Conservation (phyloP, 2,329 filamentous ascomycete species). For the Cladosporium halotolerans region DNA sequence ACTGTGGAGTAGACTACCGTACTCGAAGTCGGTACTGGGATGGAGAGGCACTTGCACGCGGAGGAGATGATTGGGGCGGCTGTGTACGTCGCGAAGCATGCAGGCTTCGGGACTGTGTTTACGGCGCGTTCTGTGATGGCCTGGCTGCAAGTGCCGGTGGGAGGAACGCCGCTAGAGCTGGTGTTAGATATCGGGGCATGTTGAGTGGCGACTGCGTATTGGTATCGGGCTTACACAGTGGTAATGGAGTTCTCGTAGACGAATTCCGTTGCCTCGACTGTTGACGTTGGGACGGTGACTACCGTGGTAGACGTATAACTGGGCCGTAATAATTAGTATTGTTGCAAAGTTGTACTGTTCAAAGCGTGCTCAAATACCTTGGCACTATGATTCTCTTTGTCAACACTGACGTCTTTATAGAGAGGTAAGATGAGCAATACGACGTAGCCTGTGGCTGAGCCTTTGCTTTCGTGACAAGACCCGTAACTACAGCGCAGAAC, state of each 20-base stretch:
- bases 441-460: not conserved
- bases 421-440: not conserved
- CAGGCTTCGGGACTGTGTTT: not conserved
- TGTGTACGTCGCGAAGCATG: not conserved
- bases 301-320: not conserved
- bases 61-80: not conserved
- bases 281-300: not conserved
- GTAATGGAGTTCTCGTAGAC: not conserved
- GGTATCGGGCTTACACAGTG: not conserved
- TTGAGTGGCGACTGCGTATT: too few relatives aligned
- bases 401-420: not conserved
- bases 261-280: not conserved
- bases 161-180: not conserved
- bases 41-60: not conserved
- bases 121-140: not conserved
- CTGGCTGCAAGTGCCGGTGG: not conserved
- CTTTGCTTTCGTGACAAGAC: not conserved
- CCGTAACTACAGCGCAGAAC: not conserved
- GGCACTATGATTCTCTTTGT: not conserved
- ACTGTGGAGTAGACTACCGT: not conserved
- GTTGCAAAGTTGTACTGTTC: not conserved
- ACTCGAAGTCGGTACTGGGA: not conserved
- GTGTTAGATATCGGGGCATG: not conserved
- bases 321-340: not conserved
- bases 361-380: not conserved